These are phyloP conservation scores for Aspergillus sp. DNA, from an alignment of 2,329 filamentous ascomycete species.

Conservation along the genomic window DNA sequence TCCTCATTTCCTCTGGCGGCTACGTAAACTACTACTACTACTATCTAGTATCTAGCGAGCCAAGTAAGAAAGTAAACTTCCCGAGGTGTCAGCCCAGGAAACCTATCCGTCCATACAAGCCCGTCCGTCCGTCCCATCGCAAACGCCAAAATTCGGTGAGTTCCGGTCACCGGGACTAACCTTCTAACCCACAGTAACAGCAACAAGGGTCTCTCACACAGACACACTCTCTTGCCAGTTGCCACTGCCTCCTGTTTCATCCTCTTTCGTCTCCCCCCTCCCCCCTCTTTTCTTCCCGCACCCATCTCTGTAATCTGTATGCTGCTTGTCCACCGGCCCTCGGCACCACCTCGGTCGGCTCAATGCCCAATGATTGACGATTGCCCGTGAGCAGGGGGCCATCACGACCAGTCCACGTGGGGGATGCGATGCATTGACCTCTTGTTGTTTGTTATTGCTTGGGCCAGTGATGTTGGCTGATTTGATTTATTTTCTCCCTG, in stretches of 20 bases:
- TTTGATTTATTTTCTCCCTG: no score
- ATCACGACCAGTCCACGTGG: conserved; percentile 18
- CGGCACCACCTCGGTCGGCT: not conserved
- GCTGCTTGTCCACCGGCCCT: not conserved
- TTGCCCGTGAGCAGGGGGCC: no score
- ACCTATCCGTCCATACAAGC: not conserved
- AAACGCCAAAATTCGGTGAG: not conserved
- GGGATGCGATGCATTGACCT: not conserved
- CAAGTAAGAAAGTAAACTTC: no score
- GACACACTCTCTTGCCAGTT: no score
- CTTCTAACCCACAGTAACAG: not conserved
- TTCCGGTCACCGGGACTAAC: conserved; percentile 6
- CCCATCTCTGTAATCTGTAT: not conserved
- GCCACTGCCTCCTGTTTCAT: not conserved
- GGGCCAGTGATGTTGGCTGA: no score
- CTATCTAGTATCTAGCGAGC: no score
- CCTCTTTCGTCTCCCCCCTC: no score
- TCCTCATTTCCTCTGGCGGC: no score
- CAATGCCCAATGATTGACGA: not conserved
- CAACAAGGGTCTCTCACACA: not conserved
- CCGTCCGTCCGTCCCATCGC: not conserved
- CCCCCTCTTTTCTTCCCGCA: not conserved
- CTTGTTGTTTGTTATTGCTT: no score
- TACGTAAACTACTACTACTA: no score
- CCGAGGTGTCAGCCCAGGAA: not conserved